These are phyloP conservation scores for Vigna mungo DNA, from an alignment of 306 rosid species.

Conservation along the genomic window DNA sequence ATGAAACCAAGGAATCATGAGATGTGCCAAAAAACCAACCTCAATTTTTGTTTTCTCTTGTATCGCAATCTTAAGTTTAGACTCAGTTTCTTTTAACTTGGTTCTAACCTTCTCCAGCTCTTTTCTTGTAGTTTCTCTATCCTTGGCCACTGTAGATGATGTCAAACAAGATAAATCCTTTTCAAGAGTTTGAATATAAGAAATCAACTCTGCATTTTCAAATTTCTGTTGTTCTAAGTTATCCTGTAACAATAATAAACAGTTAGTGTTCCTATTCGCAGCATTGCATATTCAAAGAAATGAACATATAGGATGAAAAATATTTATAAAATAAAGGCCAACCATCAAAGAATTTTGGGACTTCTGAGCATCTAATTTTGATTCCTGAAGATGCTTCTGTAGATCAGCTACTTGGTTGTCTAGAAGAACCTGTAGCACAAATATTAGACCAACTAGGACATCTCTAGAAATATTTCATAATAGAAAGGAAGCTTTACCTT, in stretches of 20 bases:
- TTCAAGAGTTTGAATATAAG: constrained; percentile 70
- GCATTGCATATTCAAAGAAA: constrained; percentile 30
- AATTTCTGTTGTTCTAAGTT: constrained; percentile 58
- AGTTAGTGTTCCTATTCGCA: constrained; percentile 19
- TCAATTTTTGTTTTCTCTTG: constrained; percentile 94
- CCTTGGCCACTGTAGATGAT: constrained; percentile 77
- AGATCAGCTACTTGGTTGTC: constrained; percentile 64
- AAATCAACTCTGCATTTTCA: constrained; percentile 68
- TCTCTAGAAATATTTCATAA: constrained; percentile 33
- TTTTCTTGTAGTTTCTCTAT: constrained; percentile 74
- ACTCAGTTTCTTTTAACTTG: constrained; percentile 81
- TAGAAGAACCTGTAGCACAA: constrained; percentile 62
- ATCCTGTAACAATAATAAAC: constrained; percentile 57
- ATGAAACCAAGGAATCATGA: constrained; percentile 39
- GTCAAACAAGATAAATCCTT: constrained; percentile 67
- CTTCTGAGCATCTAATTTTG: constrained; percentile 59
- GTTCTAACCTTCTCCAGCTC: constrained; percentile 78
- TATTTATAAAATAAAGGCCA: constrained; percentile 44
- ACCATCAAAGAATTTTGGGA: constrained; percentile 61
- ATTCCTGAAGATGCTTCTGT: constrained; percentile 66
- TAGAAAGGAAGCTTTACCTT: constrained; percentile 57
- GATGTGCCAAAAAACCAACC: constrained; percentile 55
- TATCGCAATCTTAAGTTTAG: constrained; percentile 78
- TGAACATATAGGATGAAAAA: constrained; percentile 23
- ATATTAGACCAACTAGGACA: constrained; percentile 39